phyloP scores from a whole-genome alignment of 164 flowering plant genomes.

The Dillenia suffruticosa region DNA sequence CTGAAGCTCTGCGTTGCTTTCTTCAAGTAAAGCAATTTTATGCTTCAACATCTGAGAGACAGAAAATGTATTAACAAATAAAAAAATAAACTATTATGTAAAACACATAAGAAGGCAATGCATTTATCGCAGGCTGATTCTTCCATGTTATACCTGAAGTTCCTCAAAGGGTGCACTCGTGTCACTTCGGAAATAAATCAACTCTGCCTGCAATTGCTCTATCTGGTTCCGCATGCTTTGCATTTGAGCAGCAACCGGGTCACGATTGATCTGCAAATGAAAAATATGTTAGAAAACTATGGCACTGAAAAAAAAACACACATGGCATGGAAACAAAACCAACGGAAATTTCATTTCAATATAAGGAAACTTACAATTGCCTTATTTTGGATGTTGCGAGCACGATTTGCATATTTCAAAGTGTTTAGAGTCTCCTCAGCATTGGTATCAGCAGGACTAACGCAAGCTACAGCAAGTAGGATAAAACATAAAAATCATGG shows the following conservation, averaged over 20 bases:
- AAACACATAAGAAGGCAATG: not conserved
- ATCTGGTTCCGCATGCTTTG: constrained; percentile 85
- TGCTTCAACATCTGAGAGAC: constrained; percentile 61
- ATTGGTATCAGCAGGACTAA: constrained; percentile 99
- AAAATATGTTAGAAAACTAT: not conserved
- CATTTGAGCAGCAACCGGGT: constrained; percentile 80
- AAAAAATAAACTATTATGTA: not conserved
- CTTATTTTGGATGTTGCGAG: constrained; percentile 96
- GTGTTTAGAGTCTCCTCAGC: constrained; percentile 97
- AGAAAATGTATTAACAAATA: not conserved
- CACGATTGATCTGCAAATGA: constrained; percentile 75
- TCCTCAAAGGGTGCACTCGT: constrained; percentile 72
- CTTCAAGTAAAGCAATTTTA: constrained; percentile 76
- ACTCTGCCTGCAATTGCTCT: constrained; percentile 90
- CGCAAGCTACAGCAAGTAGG: constrained; percentile 55
- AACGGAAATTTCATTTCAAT: not conserved
- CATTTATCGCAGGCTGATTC: no score
- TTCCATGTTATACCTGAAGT: constrained; percentile 54
- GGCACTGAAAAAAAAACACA: not conserved
- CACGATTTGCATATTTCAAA: constrained; percentile 95
- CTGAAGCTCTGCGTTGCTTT: constrained; percentile 72
- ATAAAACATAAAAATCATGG: not conserved
- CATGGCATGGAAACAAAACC: not conserved
- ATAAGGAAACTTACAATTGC: constrained; percentile 66
- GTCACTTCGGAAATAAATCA: constrained; percentile 71